Percentiles rank a stretch among this genome's conserved stretches.
phyloP scores from a whole-genome alignment of 345 rosid genomes.

The Iberis pinnata region DNA sequence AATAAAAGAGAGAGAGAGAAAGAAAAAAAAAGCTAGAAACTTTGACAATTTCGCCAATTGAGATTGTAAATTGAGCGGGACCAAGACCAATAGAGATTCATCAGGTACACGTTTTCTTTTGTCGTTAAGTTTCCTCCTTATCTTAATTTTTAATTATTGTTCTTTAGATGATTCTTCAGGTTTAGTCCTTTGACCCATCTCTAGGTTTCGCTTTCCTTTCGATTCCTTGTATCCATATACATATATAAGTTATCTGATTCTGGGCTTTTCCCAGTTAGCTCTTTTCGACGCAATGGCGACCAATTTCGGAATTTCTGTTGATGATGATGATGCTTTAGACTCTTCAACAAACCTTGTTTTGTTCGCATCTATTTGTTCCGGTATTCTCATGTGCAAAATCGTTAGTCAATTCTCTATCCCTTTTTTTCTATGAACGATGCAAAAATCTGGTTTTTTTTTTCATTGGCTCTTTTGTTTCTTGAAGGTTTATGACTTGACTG shows the following conservation, averaged over 20 bases:
- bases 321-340: background rate
- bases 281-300: too few species aligned
- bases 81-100: background rate
- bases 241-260: too few species aligned
- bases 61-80: conserved; percentile 10
- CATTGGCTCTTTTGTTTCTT: background rate
- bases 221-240: conserved; percentile 5
- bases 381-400: conserved; percentile 44
- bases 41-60: conserved; percentile 5
- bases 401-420: conserved; percentile 28
- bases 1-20: too few species aligned
- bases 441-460: background rate
- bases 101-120: conserved; percentile 4
- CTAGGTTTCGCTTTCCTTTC: conserved; percentile 12
- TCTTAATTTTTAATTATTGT: background rate
- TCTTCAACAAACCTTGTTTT: conserved; percentile 28
- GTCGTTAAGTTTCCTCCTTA: background rate
- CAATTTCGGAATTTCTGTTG: conserved; percentile 15
- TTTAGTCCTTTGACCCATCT: conserved; percentile 10
- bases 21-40: too few species aligned
- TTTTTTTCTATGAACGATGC: background rate
- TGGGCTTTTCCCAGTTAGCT: too few species aligned
- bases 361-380: conserved; percentile 34
- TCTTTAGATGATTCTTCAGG: conserved; percentile 4
- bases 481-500: conserved; percentile 68